A percentile compares a stretch with the other conserved stretches of the same genome.
Evolutionary conservation across 2,329 filamentous ascomycete species (phyloP).

Genomic region (Ophiocordyceps camponoti-floridani): DNA sequence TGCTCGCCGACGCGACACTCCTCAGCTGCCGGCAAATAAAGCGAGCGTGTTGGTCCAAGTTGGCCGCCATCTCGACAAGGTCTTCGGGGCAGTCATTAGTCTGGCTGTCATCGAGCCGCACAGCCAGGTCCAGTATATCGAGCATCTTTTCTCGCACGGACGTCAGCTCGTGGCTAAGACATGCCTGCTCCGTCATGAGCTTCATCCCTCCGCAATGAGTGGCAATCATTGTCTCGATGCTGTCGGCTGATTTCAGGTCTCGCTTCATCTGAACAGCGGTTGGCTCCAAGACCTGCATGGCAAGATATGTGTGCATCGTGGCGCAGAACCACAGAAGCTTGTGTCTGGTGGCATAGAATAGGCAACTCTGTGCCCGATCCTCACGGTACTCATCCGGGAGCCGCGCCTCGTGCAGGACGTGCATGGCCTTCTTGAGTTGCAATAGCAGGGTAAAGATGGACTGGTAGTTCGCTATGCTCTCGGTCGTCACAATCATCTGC

Average conservation of each 20-base stretch:
- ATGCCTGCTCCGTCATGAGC: conserved; percentile 46
- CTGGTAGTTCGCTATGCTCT: conserved; percentile 49
- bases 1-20: conserved; percentile 56
- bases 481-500: conserved; percentile 54
- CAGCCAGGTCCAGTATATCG: conserved; percentile 58
- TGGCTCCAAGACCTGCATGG: conserved; percentile 50
- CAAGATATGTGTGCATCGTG: conserved; percentile 57
- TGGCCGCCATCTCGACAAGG: conserved; percentile 36
- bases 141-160: conserved; percentile 58
- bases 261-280: conserved; percentile 36
- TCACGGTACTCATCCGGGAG: conserved; percentile 22
- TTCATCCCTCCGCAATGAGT: conserved; percentile 48
- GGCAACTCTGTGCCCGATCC: conserved; percentile 23
- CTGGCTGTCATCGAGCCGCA: conserved; percentile 48
- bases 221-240: conserved; percentile 66
- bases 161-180: conserved; percentile 49
- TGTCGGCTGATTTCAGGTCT: conserved; percentile 40
- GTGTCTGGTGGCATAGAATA: conserved; percentile 45
- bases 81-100: conserved; percentile 26
- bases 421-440: conserved; percentile 55
- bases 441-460: conserved; percentile 57
- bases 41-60: conserved; percentile 46
- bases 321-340: conserved; percentile 64
- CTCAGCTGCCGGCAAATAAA: conserved; percentile 60
- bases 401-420: conserved; percentile 41